Evolutionary conservation across 169 alveolate genomes (phyloP), one percentile per base, ranked within the genome.

Genomic region (Sarcocystis neurona): DNA sequence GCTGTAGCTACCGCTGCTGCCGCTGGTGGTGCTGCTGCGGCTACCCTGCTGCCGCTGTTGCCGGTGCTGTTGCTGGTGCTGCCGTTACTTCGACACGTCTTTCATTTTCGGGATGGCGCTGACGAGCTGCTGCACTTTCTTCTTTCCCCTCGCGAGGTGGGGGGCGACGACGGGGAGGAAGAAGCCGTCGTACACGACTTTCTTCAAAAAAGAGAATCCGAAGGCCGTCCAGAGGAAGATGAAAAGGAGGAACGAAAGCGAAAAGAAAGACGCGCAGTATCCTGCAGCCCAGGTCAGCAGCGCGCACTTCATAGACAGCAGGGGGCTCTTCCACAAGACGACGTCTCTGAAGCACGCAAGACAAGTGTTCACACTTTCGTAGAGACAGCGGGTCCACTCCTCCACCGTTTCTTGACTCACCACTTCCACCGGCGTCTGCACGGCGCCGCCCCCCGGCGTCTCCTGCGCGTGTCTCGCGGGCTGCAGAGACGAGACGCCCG

Each of bases 21-120:
- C n/a, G n/a, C n/a, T n/a, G n/a, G n/a, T n/a, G n/a, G n/a, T n/a
- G n/a, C n/a, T n/a, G n/a, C n/a, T n/a, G n/a, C n/a, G n/a, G n/a
- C n/a, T n/a, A n/a, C n/a, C n/a, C n/a, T n/a, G n/a, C n/a, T n/a
- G n/a, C n/a, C n/a, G n/a, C n/a, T n/a, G n/a, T n/a, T n/a, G n/a
- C n/a, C n/a, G n/a, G n/a, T n/a, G n/a, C n/a, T n/a, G n/a, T n/a
- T n/a, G n/a, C n/a, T n/a, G 15, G 6, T 15, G 60, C 60, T 15
- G 27, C 75, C n/a, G n/a, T 44, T 63, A 63, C 75, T 63, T 63
- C 0, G 75, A 32, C 46, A 63, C 75, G 30, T 41, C 72, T 46
- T 85, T 85, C 90, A 85, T 85, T 70, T 72, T 70, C 23, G 90
- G 90, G 53, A 85, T 85, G 39, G 90, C 50, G 58, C 53, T 78